A percentile compares a stretch with the other conserved stretches of the same genome.
These are phyloP conservation scores for Serendipita sp. DNA, from an alignment of 768 basidiomycete genomes.

Conservation along the genomic window DNA sequence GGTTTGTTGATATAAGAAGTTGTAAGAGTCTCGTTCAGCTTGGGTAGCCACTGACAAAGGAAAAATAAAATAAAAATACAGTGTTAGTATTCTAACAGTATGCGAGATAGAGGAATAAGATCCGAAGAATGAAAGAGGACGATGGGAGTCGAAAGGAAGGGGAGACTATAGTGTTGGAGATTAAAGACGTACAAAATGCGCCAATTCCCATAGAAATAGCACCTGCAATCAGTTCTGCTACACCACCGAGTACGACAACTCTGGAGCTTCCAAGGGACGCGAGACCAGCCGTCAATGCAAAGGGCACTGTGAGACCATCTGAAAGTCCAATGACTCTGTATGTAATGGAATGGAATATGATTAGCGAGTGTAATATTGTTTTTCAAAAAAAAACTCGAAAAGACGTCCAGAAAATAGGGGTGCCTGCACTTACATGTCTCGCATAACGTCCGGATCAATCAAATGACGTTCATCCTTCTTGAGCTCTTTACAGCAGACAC, in stretches of 20 bases:
- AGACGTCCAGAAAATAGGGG: background rate
- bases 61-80: background rate
- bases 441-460: conserved; percentile 72
- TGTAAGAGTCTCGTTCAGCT: conserved; percentile 89
- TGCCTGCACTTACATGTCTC: conserved; percentile 52
- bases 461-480: conserved; percentile 69
- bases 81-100: background rate
- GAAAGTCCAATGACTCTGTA: conserved; percentile 74
- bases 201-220: conserved; percentile 98
- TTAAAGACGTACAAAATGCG: conserved; percentile 45
- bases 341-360: background rate
- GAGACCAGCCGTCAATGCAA: conserved; percentile 78
- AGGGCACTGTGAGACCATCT: conserved; percentile 82
- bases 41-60: conserved; percentile 61
- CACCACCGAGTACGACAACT: conserved; percentile 85
- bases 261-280: conserved; percentile 77
- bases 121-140: background rate
- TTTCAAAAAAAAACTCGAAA: conserved; percentile 4
- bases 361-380: background rate
- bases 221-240: conserved; percentile 92
- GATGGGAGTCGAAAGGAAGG: background rate
- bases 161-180: background rate
- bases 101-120: background rate
- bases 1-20: conserved; percentile 60
- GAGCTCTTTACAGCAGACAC: conserved; percentile 80